phyloP scores from a whole-genome alignment of 2,329 filamentous ascomycete species.

The Falciphora oryzae region DNA sequence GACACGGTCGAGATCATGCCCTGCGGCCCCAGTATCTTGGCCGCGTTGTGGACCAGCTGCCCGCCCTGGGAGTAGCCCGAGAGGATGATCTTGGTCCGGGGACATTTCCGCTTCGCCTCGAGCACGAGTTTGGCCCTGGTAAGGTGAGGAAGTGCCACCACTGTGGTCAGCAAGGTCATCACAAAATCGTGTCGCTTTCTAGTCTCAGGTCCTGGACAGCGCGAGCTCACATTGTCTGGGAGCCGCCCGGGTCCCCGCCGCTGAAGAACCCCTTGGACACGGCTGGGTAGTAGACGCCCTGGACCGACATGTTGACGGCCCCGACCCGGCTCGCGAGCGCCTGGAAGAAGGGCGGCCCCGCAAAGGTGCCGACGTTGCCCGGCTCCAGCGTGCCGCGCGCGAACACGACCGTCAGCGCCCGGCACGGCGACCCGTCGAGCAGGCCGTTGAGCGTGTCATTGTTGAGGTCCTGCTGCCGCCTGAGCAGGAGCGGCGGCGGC shows the following conservation, averaged over 20 bases:
- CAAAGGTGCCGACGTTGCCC: conserved; percentile 44
- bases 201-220: too few relatives aligned
- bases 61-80: conserved; percentile 26
- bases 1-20: conserved; percentile 1
- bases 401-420: conserved; percentile 46
- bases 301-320: conserved; percentile 38
- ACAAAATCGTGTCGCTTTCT: background rate
- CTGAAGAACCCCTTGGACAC: conserved; percentile 36
- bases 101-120: conserved; percentile 20
- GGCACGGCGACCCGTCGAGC: conserved; percentile 24
- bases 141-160: background rate
- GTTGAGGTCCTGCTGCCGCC: conserved; percentile 6
- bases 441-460: conserved; percentile 13
- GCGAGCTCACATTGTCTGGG: conserved; percentile 31
- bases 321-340: conserved; percentile 36
- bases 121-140: conserved; percentile 5
- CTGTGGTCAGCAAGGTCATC: background rate
- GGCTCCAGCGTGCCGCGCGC: conserved; percentile 49
- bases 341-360: conserved; percentile 45
- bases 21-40: conserved; percentile 7
- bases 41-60: conserved; percentile 19
- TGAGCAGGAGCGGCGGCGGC: background rate
- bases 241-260: conserved; percentile 38
- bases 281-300: conserved; percentile 49
- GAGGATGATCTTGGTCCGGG: conserved; percentile 32